Evolutionary conservation across 345 rosid species (phyloP), one percentile per base, ranked within the genome.

Genomic region (Anacardium occidentale): DNA sequence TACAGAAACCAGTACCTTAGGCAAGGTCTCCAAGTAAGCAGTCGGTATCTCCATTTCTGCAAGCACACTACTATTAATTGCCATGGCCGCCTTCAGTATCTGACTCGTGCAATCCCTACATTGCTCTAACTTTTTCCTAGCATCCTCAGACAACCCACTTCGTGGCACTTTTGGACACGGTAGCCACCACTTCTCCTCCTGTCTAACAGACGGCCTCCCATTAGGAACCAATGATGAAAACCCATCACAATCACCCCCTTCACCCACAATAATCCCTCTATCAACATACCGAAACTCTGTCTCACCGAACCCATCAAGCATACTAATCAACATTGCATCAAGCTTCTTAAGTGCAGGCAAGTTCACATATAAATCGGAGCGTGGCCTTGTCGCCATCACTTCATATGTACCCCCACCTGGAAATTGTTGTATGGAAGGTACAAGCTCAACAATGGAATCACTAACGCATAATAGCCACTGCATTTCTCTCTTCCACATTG

Each of bases 71-170:
- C 90, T 90, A 82, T 95, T 95, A 72, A 95, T 95, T 0, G 97
- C 96, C 98, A 95, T 85, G 29, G 99, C 96, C n/a, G 99, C 99
- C 85, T 96, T 96, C 64, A 93, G 71, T 73, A 96, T 91, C 87
- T 96, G 98, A 74, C 87, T 93, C 1, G 97, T 86, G 72, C 91
- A 91, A 77, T 96, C 98, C 70, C 92, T 83, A 42, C 91, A 90
- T 66, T 93, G 96, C 82, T 91, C 94, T 75, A 96, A 71, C 57
- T 82, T 87, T 87, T 90, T 93, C 78, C 94, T 91, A 0, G 87
- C 75, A 58, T 87, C 98, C 50, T 87, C 87, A 0, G 95, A 93
- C 79, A 96, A 79, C 48, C 99, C 96, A 59, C 83, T 84, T 57
- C 85, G 69, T 0, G 93, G 95, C 37, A 96, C 85, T 83, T 89